Evolutionary conservation across 176 grass and related monocot genomes (phyloP), one percentile per base, ranked within the genome.

Genomic region (Echinochloa phyllopogon): DNA sequence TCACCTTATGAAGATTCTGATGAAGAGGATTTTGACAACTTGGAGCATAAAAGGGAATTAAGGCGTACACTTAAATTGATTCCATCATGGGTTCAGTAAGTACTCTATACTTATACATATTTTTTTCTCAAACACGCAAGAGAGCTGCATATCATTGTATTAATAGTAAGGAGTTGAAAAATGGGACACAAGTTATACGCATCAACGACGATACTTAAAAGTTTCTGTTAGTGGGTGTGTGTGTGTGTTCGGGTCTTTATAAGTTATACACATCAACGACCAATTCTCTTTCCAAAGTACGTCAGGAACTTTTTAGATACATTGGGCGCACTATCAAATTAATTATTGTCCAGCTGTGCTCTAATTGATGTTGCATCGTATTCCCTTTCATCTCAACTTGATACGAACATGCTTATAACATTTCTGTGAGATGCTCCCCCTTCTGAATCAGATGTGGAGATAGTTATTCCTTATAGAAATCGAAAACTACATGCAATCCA

Each of bases 1-100:
- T 86, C 90, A 56, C 90, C 95, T 23, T 97, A 84, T 61, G 74
- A 83, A 80, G 86, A 93, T 64, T 93, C 95, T 86, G 91, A 89
- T 83, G 87, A 86, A 63, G 90, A 94, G 45, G 87, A 79, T 48
- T 81, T 72, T 50, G 79, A 64, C 18, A 41, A 69, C 23, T 45
- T 86, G 57, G 86, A 89, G 49, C 77, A 79, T 18, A 40, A 86
- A 77, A 79, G 82, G 70, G 84, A 91, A 89, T n/a, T 77, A 50
- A 89, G 74, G 50, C 77, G 79, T 36, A 76, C 20, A 61, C 75
- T 45, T 71, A 98, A 91, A 80, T 86, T 61, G 12, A 79, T 93
- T 85, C 88, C 90, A 82, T 87, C 70, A 61, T 98, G 90, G 92
- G 62, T 90, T 71, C 80, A 74, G 88, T 90, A 65, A 82, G 85